Evolutionary conservation across 2,329 filamentous ascomycete species (phyloP), one percentile per base, ranked within the genome.

Genomic region (Clonostachys byssicola): DNA sequence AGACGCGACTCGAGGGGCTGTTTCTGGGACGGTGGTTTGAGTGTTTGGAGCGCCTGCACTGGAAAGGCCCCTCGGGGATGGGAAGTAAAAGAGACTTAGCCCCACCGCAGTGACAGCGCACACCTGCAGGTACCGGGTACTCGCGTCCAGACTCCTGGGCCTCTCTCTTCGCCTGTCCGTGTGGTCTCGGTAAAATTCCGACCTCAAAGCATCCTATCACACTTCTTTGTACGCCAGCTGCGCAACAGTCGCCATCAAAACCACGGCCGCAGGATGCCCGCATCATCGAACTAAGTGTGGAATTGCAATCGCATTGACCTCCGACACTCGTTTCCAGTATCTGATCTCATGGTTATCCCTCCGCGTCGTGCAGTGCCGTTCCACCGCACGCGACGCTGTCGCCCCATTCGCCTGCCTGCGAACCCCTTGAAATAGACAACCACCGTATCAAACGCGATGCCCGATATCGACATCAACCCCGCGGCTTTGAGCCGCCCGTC

Each of bases 391-490:
- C 75, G 74, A 74, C 72, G 56, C 55, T 51, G 57, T 56, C 58
- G 55, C 54, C 23, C 60, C 55, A 58, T 53, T 52, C 57, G 51
- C 52, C 54, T 54, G 34, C 35, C 34, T n/a, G 34, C 42, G 33
- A 23, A 17, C 38, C n/a, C 43, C 43, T 35, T 45, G 23, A 30
- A 30, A 30, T 30, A 30, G 23, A 30, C 23, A 30, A 30, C 23
- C 23, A 30, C 17, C 52, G 23, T 30, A 30, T 30, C 23, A 30
- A 30, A 30, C 59, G 61, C 58, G 54, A 86, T 86, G 82, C 81
- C 82, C 58, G 83, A 86, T 69, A 86, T 86, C 69, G 83, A 86
- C 68, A 86, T 86, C 69, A 82, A 86, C 72, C 83, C 83, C 60
- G 81, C 83, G 71, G 81, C 83, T 54, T 67, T 86, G 58, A 85